These are phyloP conservation scores for Murraya paniculata DNA, from an alignment of 345 rosid genomes.

Conservation along the genomic window DNA sequence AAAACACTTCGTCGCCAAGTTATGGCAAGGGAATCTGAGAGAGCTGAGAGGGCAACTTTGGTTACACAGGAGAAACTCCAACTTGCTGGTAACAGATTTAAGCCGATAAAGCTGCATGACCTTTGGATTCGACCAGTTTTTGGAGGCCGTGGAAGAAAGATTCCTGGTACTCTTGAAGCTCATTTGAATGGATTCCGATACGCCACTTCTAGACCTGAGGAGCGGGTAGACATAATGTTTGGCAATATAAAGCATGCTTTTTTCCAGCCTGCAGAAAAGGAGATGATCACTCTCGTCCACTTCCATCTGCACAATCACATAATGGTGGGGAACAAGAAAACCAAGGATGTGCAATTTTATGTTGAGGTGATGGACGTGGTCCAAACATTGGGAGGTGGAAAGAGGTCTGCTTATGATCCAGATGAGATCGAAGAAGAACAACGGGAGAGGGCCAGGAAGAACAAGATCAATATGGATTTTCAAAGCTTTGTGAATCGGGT, in stretches of 20 bases:
- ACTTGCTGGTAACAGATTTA: slow-evolving; percentile 76
- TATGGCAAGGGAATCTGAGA: slow-evolving; percentile 80
- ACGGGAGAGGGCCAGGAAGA: slow-evolving; percentile 80
- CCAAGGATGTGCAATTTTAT: slow-evolving; percentile 92
- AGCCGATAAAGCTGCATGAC: slow-evolving; percentile 76
- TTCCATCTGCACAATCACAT: slow-evolving; percentile 92
- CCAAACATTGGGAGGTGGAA: slow-evolving; percentile 84
- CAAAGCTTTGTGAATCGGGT: slow-evolving; percentile 78
- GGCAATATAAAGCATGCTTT: slow-evolving; percentile 84
- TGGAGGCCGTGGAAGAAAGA: slow-evolving; percentile 88
- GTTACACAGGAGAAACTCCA: slow-evolving; percentile 89
- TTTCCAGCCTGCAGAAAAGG: slow-evolving; percentile 95
- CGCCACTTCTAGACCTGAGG: slow-evolving; percentile 74
- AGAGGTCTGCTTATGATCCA: slow-evolving; percentile 93
- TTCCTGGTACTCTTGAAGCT: slow-evolving; percentile 84
- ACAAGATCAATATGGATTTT: slow-evolving; percentile 84
- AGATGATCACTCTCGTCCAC: slow-evolving; percentile 84
- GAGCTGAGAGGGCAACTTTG: slow-evolving; percentile 90
- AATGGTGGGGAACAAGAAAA: slow-evolving; percentile 91
- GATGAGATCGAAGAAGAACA: slow-evolving; percentile 96
- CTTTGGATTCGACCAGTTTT: slow-evolving; percentile 89
- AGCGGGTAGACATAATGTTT: slow-evolving; percentile 84
- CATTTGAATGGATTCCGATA: slow-evolving; percentile 81
- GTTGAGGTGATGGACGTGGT: slow-evolving; percentile 94
- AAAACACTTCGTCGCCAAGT: slow-evolving; percentile 81